Conservation (phyloP, 257 asterid species). For the Lithospermum erythrorhizon region DNA sequence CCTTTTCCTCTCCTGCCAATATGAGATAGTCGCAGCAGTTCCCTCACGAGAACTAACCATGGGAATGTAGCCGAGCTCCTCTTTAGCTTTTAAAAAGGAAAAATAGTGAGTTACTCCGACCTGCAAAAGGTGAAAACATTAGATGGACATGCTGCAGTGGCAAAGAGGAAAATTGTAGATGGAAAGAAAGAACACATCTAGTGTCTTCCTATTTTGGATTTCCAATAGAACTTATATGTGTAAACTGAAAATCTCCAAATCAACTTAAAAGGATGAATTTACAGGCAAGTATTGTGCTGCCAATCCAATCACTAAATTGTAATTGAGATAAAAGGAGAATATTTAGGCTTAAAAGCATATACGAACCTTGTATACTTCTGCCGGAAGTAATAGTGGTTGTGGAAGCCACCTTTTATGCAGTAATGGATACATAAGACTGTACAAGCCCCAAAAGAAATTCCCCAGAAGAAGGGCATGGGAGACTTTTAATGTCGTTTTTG, state of each 20-base stretch:
- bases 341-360: background rate
- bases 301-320: background rate
- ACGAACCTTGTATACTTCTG: constrained; percentile 82
- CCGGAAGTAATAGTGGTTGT: constrained; percentile 83
- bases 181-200: background rate
- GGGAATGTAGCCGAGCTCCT: constrained; percentile 80
- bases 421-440: constrained; percentile 67
- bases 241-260: background rate
- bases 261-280: background rate
- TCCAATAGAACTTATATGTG: background rate
- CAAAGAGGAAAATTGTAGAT: too few species aligned
- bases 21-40: constrained; percentile 62
- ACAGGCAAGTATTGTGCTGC: background rate
- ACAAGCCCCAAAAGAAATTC: constrained; percentile 46
- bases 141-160: background rate
- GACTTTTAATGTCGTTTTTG: constrained; percentile 50
- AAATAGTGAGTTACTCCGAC: constrained; percentile 93
- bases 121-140: constrained; percentile 23
- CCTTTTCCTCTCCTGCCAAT: constrained; percentile 71
- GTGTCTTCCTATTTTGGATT: background rate
- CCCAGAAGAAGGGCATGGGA: constrained; percentile 73
- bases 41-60: constrained; percentile 66
- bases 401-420: constrained; percentile 69
- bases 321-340: background rate
- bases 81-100: constrained; percentile 77